phyloP scores from a whole-genome alignment of 2,329 filamentous ascomycete genomes.

The Cercospora berteroae region DNA sequence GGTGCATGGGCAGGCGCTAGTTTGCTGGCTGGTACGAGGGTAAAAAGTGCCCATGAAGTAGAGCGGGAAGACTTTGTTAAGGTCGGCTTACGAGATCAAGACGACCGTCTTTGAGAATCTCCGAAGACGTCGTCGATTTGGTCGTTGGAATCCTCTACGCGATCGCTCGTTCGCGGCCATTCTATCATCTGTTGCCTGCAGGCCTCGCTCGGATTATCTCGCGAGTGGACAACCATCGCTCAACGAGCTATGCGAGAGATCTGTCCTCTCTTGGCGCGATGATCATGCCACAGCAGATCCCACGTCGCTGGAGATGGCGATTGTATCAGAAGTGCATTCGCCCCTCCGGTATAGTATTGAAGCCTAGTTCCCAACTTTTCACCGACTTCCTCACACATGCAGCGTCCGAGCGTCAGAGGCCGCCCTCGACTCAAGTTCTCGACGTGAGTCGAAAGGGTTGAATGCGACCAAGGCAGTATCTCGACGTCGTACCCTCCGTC shows the following conservation, averaged over 20 bases:
- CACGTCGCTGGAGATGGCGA: neutral
- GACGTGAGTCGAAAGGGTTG: neutral
- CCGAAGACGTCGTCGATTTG: neutral
- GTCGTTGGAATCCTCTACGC: neutral
- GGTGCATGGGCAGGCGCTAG: slow-evolving; percentile 75
- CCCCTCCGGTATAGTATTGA: neutral
- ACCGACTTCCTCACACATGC: neutral
- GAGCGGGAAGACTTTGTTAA: slow-evolving; percentile 70
- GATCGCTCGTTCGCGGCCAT: neutral
- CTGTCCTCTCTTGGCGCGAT: neutral
- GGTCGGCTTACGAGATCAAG: slow-evolving; percentile 53
- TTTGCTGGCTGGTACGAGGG: slow-evolving; percentile 64
- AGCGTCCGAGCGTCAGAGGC: neutral
- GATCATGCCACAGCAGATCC: neutral
- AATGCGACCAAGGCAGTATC: neutral
- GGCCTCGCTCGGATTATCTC: neutral
- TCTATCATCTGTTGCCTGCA: neutral
- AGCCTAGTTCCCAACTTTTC: neutral
- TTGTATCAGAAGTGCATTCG: neutral
- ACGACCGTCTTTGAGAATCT: slow-evolving; percentile 16
- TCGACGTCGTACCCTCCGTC: neutral
- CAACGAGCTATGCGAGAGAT: neutral
- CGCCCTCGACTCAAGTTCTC: neutral
- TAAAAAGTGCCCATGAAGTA: slow-evolving; percentile 66
- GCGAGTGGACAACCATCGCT: neutral